Evolutionary conservation across 176 grass and related monocot species (phyloP).

Genomic region (Oryza glumipatula): DNA sequence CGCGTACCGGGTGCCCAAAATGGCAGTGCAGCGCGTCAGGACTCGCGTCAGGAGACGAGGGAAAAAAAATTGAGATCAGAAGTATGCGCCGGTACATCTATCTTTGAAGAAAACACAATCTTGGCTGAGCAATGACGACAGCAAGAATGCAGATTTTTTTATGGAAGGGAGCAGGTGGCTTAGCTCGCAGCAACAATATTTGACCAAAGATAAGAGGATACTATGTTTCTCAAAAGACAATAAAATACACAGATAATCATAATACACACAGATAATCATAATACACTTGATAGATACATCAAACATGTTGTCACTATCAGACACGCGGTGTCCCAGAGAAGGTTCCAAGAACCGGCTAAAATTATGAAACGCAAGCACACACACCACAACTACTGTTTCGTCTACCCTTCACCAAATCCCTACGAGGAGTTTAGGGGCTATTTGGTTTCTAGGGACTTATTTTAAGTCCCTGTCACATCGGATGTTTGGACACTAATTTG

Average conservation of each 20-base stretch:
- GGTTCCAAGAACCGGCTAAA: background rate
- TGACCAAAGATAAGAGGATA: background rate
- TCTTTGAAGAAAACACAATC: background rate
- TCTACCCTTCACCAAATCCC: background rate
- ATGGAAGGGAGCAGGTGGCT: background rate
- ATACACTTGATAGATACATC: background rate
- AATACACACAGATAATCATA: background rate
- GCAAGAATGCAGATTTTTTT: background rate
- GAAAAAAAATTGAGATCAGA: background rate
- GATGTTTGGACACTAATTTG: no score
- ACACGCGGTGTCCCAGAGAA: slow-evolving; percentile 1
- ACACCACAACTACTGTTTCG: background rate
- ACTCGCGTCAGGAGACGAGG: background rate
- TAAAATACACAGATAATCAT: background rate
- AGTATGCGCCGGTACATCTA: background rate
- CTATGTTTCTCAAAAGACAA: background rate
- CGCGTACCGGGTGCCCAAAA: background rate
- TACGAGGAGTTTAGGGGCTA: no score
- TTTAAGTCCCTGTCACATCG: no score
- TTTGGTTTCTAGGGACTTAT: no score
- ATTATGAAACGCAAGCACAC: background rate
- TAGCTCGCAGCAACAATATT: background rate
- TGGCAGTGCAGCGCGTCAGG: background rate
- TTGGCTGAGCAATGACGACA: background rate
- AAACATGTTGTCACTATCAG: background rate